Percentiles rank a stretch among this genome's conserved stretches.
phyloP scores from a whole-genome alignment of 2,329 filamentous ascomycete species.

The Aspergillus ochraceus region DNA sequence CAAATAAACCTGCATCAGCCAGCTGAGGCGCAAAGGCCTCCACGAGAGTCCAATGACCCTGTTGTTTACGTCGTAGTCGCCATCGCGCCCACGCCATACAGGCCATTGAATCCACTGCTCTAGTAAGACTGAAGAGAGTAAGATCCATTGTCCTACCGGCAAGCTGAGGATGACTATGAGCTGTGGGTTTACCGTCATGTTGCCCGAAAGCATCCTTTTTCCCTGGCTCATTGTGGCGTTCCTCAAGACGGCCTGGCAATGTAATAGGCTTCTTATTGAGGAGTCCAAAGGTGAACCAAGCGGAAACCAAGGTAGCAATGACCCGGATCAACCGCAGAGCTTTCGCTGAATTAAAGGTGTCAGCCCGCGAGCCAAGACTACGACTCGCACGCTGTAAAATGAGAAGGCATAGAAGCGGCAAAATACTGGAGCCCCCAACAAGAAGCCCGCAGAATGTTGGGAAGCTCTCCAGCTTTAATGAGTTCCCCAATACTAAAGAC shows the following conservation, averaged over 20 bases:
- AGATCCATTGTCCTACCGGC: constrained; percentile 79
- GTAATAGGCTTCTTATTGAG: constrained; percentile 43
- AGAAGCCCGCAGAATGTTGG: constrained; percentile 54
- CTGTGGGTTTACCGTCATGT: constrained; percentile 7
- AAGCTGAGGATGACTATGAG: constrained; percentile 33
- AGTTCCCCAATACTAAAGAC: constrained; percentile 36
- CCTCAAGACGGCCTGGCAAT: constrained; percentile 13
- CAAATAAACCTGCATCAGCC: constrained; percentile 71
- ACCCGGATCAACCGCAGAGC: constrained; percentile 39
- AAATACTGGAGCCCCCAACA: constrained; percentile 52
- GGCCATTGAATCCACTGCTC: constrained; percentile 70
- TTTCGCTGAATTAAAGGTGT: constrained; percentile 16
- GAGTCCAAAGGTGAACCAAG: constrained; percentile 51
- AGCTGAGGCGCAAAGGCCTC: constrained; percentile 46
- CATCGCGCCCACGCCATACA: constrained; percentile 63
- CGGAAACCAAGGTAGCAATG: constrained; percentile 48
- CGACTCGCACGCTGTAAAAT: constrained; percentile 26
- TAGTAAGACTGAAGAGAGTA: constrained; percentile 72
- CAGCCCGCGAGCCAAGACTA: constrained; percentile 17
- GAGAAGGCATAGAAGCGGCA: constrained; percentile 36
- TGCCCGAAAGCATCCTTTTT: constrained; percentile 7
- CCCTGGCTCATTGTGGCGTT: constrained; percentile 5
- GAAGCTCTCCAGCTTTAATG: constrained; percentile 49
- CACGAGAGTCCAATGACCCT: constrained; percentile 31
- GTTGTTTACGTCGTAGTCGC: constrained; percentile 34